Evolutionary conservation across 2,329 filamentous ascomycete genomes (phyloP), one percentile per base, ranked within the genome.

Genomic region (Xylariales sp.): DNA sequence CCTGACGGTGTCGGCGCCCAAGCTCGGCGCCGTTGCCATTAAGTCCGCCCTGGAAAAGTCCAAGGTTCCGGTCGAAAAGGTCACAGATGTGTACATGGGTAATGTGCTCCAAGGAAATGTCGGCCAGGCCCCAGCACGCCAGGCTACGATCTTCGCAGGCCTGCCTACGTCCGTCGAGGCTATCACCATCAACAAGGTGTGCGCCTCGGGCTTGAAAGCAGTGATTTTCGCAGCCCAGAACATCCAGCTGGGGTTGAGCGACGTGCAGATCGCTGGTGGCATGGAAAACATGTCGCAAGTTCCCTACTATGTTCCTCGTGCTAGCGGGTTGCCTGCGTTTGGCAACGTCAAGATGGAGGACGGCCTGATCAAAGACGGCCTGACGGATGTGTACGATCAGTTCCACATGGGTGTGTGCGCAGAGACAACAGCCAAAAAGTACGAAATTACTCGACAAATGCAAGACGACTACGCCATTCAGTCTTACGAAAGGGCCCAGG

Each of bases 221-320:
- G 89, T 97, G 5, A 81, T 78, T 16, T 76, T 97, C 30, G 93
- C 91, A 2, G 91, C 91, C 1, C 88, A 95, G 57, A 93, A 95
- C 56, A 95, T 97, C 52, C 88, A 96, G 64, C 77, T 98, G 10
- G 91, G 93, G 5, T 74, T 95, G 8, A 79, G 88, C 13, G 87
- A 95, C 54, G 90, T 86, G 1, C 86, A 95, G 60, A 74, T 97
- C 6, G 93, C 93, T 2, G 93, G 93, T 45, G 93, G 93, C 38
- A 96, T 98, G 86, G 93, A 98, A 69, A 96, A 88, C 65, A 98
- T 98, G 93, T 88, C 87, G 5, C 78, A 85, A 27, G 88, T 95
- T 5, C 93, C 93, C 3, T 94, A 94, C 65, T 97, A 96, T 59
- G 67, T 94, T 20, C 81, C 85, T 6, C 81, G 93, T 21, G 80